Evolutionary conservation across 2,329 filamentous ascomycete species (phyloP).

Genomic region (Sclerotinia nivalis): DNA sequence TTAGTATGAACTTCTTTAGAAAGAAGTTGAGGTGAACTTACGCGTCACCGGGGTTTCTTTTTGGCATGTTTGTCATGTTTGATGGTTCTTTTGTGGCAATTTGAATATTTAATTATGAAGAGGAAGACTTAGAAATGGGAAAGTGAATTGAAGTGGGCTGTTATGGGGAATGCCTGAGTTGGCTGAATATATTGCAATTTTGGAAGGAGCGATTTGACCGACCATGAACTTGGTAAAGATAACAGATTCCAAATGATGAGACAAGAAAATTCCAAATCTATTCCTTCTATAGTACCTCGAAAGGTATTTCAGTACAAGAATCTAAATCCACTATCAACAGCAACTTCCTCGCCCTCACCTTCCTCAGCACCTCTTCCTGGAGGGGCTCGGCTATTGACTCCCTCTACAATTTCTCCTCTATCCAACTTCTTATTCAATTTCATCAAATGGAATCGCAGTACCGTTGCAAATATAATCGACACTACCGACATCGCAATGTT

Average conservation of each 20-base stretch:
- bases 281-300: not conserved
- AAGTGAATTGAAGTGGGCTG: conserved; percentile 7
- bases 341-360: conserved; percentile 16
- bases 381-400: conserved; percentile 33
- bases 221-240: not conserved
- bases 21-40: not conserved
- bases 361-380: conserved; percentile 4
- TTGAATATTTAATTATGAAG: not conserved
- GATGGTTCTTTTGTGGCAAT: not conserved
- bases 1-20: not conserved
- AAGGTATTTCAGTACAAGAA: not conserved
- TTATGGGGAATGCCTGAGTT: not conserved
- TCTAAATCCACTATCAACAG: conserved; percentile 19
- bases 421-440: conserved; percentile 71
- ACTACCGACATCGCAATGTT: conserved; percentile 66
- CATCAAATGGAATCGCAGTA: conserved; percentile 63
- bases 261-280: not conserved
- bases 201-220: not conserved
- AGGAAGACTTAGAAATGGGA: not conserved
- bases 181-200: not conserved
- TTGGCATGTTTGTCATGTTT: conserved; percentile 14
- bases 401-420: conserved; percentile 53
- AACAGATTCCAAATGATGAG: too few relatives aligned
- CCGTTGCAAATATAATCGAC: conserved; percentile 62
- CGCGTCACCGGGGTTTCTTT: conserved; percentile 21